phyloP scores from a whole-genome alignment of 768 basidiomycete genomes.

The Lactifluus subvellereus region DNA sequence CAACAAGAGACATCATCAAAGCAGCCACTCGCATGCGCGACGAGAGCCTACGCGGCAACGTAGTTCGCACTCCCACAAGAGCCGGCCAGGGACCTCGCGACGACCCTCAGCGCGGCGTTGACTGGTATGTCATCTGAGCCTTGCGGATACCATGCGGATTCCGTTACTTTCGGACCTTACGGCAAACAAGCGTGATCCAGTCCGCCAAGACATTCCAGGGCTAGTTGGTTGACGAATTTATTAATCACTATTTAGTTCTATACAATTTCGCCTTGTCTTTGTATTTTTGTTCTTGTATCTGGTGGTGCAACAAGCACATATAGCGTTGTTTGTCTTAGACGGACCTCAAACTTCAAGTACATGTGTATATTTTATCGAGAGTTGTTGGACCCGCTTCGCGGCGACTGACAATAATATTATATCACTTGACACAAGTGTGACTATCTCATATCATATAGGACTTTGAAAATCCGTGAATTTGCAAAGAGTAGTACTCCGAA shows the following conservation, averaged over 20 bases:
- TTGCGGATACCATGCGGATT: slow-evolving; percentile 10
- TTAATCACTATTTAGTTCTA: slow-evolving; percentile 1
- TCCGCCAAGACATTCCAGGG: background rate
- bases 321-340: background rate
- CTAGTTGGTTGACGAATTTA: slow-evolving; percentile 1
- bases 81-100: slow-evolving; percentile 11
- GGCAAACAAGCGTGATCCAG: background rate
- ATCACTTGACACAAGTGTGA: background rate
- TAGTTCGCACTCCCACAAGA: slow-evolving; percentile 11
- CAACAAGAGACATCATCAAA: background rate
- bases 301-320: background rate
- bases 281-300: background rate
- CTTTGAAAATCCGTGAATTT: background rate
- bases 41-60: slow-evolving; percentile 8
- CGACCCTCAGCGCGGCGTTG: slow-evolving; percentile 14
- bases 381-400: background rate
- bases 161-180: slow-evolving; percentile 1
- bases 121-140: background rate
- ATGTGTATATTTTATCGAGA: background rate
- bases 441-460: background rate
- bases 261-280: background rate
- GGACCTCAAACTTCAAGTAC: background rate
- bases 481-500: too few relatives aligned
- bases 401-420: background rate
- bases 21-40: background rate